Evolutionary conservation across 805 yeast genomes (phyloP), one percentile per base, ranked within the genome.

Genomic region (Teunomyces lycoperdinae): DNA sequence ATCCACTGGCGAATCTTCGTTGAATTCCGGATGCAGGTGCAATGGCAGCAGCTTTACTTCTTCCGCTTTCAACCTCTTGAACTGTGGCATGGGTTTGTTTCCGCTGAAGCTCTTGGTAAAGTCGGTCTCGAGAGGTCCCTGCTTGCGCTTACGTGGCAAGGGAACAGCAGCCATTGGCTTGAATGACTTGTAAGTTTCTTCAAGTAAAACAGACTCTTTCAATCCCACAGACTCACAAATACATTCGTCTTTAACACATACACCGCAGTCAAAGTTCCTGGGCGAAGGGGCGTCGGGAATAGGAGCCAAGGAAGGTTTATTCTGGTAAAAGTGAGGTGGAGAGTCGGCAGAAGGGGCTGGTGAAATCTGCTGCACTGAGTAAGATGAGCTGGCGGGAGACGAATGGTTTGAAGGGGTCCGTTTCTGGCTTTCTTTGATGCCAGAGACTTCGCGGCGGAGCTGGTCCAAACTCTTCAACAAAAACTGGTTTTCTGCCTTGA

Each of bases 111-210:
- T 62, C n/a, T 64, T 58, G 5, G 89, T 83, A 64, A 81, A 81
- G 64, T 84, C 89, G 42, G 76, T 66, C 53, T 81, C 87, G 17
- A 44, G 46, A 2, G 56, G 53, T 8, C 51, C 50, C 32, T 54
- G 48, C 42, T 61, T 58, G 35, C 67, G 58, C 45, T 64, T 66
- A 44, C 74, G 68, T 29, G 73, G 70, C 50, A 85, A 67, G 0
- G 87, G 78, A 1, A 86, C 92, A 0, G 92, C 87, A 11, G 82
- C 77, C 75, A 77, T 71, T 7, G 91, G 89, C 48, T 74, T 73
- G 54, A 84, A 77, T 13, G 68, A 58, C 2, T 67, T 64, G 36
- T 78, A 54, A 29, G 35, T 45, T 9, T 33, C 32, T 5, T 30
- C 31, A 13, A 49, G 44, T 11, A 50, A 49, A 7, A 44, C 49